Percentiles rank a stretch among this genome's conserved stretches.
These are phyloP conservation scores for Coffea canephora DNA, from an alignment of 257 asterid species.

Conservation along the genomic window DNA sequence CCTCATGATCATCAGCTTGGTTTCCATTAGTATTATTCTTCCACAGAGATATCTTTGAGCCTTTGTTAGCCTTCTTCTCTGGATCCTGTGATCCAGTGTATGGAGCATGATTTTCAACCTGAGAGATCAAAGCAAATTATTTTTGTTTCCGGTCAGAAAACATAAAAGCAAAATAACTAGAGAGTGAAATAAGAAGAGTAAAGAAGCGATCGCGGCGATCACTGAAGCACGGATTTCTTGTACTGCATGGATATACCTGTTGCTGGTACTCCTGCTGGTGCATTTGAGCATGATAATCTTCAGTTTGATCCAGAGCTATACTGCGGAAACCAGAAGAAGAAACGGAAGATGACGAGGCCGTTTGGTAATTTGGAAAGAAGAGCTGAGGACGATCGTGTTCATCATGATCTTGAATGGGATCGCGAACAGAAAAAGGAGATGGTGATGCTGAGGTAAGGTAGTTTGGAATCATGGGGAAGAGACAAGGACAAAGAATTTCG, in stretches of 20 bases:
- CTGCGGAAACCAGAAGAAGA: constrained; percentile 41
- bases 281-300: constrained; percentile 25
- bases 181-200: not conserved
- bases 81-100: constrained; percentile 39
- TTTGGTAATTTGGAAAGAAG: constrained; percentile 27
- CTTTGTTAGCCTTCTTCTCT: constrained; percentile 35
- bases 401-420: constrained; percentile 29
- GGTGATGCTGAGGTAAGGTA: constrained; percentile 34
- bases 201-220: not conserved
- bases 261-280: constrained; percentile 33
- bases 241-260: constrained; percentile 34
- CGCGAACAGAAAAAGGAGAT: constrained; percentile 37
- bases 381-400: constrained; percentile 20
- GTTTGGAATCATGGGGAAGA: constrained; percentile 27
- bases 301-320: constrained; percentile 42
- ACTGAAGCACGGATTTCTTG: not conserved
- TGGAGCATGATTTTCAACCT: constrained; percentile 21
- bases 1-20: constrained; percentile 4
- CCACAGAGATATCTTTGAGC: constrained; percentile 48
- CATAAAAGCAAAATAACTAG: not conserved
- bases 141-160: not conserved
- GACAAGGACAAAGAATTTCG: not conserved
- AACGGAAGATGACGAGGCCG: constrained; percentile 41
- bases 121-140: not conserved
- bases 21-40: constrained; percentile 29